These are phyloP conservation scores for Saccharomycopsis olivae DNA, from an alignment of 805 yeast species.

Conservation along the genomic window DNA sequence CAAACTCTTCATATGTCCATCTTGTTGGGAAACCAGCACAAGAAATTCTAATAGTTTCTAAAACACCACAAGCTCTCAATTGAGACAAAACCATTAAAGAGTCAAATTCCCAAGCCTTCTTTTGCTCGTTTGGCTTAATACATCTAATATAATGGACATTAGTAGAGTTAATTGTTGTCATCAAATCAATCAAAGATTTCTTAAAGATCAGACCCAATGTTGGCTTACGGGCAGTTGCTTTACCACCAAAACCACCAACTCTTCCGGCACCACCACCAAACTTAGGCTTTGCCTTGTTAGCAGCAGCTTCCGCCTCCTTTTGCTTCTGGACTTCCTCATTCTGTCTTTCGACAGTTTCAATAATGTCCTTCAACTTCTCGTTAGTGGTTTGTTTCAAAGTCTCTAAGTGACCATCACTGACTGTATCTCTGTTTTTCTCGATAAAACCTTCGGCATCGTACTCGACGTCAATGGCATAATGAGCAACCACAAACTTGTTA, in stretches of 20 bases:
- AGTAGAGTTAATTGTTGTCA: constrained; percentile 87
- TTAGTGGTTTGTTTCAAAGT: constrained; percentile 64
- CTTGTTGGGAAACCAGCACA: constrained; percentile 98
- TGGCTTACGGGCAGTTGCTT: constrained; percentile 62
- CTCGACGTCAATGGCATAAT: constrained; percentile 89
- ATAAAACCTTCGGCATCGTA: constrained; percentile 91
- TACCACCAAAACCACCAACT: constrained; percentile 20
- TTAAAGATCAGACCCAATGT: constrained; percentile 93
- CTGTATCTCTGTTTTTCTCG: constrained; percentile 95
- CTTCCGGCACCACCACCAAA: constrained; percentile 14
- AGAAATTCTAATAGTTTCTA: constrained; percentile 91
- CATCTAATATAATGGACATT: constrained; percentile 96
- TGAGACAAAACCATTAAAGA: constrained; percentile 92
- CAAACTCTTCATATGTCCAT: constrained; percentile 92
- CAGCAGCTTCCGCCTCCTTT: constrained; percentile 23
- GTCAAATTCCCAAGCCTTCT: constrained; percentile 93
- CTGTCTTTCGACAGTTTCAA: constrained; percentile 52
- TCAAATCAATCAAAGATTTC: constrained; percentile 80
- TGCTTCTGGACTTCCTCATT: constrained; percentile 37
- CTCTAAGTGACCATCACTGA: constrained; percentile 89
- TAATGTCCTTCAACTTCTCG: constrained; percentile 50
- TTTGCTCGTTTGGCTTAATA: constrained; percentile 91
- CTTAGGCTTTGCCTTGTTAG: constrained; percentile 25
- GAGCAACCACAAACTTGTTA: constrained; percentile 79
- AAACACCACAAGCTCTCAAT: constrained; percentile 95